A percentile compares a stretch with the other conserved stretches of the same genome.
phyloP scores from a whole-genome alignment of 257 asterid species.

The Lantana camara region DNA sequence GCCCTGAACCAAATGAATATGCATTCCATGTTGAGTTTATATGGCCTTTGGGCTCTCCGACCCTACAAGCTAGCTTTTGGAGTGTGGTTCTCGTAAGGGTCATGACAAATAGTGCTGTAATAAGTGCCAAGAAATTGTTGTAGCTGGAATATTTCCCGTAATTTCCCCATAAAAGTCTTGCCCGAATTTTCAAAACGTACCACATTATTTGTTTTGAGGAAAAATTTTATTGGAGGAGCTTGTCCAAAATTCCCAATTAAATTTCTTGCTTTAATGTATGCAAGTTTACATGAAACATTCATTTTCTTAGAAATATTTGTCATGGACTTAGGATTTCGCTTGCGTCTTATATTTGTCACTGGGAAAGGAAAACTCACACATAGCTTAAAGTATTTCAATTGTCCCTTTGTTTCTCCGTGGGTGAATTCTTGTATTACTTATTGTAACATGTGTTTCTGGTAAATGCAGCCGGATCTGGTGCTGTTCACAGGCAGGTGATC shows the following conservation, averaged over 20 bases:
- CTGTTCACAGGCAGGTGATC: slow-evolving; percentile 88
- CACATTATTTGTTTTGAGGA: too few relatives aligned
- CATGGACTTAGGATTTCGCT: neutral
- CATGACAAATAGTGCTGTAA: too few relatives aligned
- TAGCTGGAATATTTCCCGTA: neutral
- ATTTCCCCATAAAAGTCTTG: neutral
- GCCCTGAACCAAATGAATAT: too few relatives aligned
- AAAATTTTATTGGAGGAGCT: too few relatives aligned
- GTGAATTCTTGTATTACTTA: slow-evolving; percentile 23
- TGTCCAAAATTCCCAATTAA: neutral
- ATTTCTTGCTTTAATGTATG: neutral
- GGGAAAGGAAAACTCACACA: neutral
- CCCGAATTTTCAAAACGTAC: neutral
- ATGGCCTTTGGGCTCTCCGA: too few relatives aligned
- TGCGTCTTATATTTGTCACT: slow-evolving; percentile 9
- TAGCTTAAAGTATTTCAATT: slow-evolving; percentile 4
- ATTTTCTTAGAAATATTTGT: neutral
- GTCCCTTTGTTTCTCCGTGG: slow-evolving; percentile 2
- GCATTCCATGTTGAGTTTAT: too few relatives aligned
- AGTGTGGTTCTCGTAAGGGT: too few relatives aligned
- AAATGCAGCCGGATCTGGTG: slow-evolving; percentile 95
- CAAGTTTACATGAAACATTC: too few relatives aligned
- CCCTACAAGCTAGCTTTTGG: slow-evolving; percentile 3
- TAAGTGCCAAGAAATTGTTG: neutral
- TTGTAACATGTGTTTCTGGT: slow-evolving; percentile 35